Evolutionary conservation across 805 yeast genomes (phyloP).

Genomic region (Peterozyma toletana): DNA sequence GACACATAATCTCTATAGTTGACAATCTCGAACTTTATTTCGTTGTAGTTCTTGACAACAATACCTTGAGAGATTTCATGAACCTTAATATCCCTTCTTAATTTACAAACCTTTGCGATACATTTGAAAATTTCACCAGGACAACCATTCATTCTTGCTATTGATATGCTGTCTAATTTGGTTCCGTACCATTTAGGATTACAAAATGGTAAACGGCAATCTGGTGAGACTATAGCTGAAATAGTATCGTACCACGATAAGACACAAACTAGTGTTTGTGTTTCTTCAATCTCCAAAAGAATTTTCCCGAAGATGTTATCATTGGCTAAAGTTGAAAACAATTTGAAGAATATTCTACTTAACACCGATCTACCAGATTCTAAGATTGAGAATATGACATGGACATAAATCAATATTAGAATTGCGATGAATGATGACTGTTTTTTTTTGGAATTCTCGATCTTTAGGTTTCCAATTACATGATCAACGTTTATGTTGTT

Average conservation of each 20-base stretch:
- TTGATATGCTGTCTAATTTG: slow-evolving; percentile 32
- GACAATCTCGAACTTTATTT: slow-evolving; percentile 27
- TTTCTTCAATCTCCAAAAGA: slow-evolving; percentile 38
- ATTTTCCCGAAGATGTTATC: slow-evolving; percentile 36
- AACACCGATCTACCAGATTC: slow-evolving; percentile 50
- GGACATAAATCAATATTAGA: slow-evolving; percentile 44
- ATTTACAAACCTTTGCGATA: slow-evolving; percentile 34
- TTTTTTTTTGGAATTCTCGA: slow-evolving; percentile 25
- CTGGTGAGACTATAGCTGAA: slow-evolving; percentile 48
- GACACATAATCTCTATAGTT: slow-evolving; percentile 42
- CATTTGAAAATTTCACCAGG: slow-evolving; percentile 50
- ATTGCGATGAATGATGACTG: slow-evolving; percentile 39
- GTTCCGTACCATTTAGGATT: slow-evolving; percentile 47
- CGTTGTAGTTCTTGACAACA: slow-evolving; percentile 19
- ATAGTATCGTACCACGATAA: slow-evolving; percentile 56
- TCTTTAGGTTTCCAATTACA: slow-evolving; percentile 29
- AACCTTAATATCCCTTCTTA: slow-evolving; percentile 21
- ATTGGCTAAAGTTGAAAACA: slow-evolving; percentile 41
- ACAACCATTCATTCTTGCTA: slow-evolving; percentile 51
- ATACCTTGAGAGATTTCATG: slow-evolving; percentile 6
- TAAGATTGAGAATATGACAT: slow-evolving; percentile 42
- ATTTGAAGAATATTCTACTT: slow-evolving; percentile 38
- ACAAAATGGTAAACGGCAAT: slow-evolving; percentile 47
- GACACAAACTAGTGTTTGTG: slow-evolving; percentile 41
- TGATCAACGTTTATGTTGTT: slow-evolving; percentile 20